Evolutionary conservation across 106 monocot species (phyloP).

Genomic region (Narthecium ossifragum): DNA sequence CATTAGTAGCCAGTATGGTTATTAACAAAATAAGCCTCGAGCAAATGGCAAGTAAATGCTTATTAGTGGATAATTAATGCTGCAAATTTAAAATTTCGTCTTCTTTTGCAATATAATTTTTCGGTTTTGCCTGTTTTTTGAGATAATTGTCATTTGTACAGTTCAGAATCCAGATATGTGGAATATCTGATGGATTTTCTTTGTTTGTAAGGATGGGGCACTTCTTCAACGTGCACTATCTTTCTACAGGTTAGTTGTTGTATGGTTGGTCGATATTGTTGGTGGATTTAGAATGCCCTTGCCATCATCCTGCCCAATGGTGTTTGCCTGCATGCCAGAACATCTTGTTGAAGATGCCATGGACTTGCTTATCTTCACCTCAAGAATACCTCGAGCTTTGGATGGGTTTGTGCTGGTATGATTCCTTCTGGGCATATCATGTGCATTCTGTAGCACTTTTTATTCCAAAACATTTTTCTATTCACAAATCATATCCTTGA

Average conservation of each 20-base stretch:
- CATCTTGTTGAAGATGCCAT: constrained; percentile 94
- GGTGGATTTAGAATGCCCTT: constrained; percentile 96
- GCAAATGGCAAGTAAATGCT: too few relatives aligned
- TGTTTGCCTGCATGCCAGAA: constrained; percentile 95
- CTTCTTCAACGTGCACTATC: constrained; percentile 87
- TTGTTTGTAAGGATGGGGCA: constrained; percentile 63
- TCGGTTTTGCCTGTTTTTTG: not conserved
- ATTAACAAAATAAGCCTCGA: too few relatives aligned
- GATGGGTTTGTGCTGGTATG: constrained; percentile 72
- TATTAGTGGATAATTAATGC: too few relatives aligned
- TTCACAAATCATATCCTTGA: not conserved
- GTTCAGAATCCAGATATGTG: not conserved
- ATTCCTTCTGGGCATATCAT: constrained; percentile 8
- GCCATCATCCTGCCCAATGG: constrained; percentile 76
- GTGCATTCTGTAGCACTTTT: not conserved
- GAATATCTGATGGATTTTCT: constrained; percentile 11
- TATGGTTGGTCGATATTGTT: constrained; percentile 74
- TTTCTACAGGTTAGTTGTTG: constrained; percentile 80
- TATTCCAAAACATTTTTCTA: not conserved
- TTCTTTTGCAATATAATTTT: too few relatives aligned
- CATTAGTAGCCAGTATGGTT: too few relatives aligned
- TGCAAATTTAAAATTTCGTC: too few relatives aligned
- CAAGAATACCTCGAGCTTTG: constrained; percentile 79
- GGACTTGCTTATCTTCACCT: constrained; percentile 90
- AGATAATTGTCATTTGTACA: not conserved